Conservation (phyloP, 805 yeast genomes). For the Candida stauntonica region DNA sequence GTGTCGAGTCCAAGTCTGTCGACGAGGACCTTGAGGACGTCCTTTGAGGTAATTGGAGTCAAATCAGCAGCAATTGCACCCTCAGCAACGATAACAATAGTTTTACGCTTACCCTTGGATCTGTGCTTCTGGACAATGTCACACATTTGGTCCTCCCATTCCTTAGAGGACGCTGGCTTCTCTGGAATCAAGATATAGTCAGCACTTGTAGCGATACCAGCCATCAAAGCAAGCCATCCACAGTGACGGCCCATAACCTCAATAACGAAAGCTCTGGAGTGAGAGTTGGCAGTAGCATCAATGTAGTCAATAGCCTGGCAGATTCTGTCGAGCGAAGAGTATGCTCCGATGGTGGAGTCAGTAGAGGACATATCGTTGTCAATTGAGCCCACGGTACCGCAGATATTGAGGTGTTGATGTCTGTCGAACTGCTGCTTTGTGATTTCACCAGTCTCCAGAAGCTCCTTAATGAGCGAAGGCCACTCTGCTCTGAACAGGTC, state of each 20-base stretch:
- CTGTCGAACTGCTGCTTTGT: slow-evolving; percentile 55
- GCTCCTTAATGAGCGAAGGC: slow-evolving; percentile 81
- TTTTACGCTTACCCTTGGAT: slow-evolving; percentile 83
- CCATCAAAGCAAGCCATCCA: slow-evolving; percentile 98
- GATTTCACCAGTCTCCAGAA: slow-evolving; percentile 51
- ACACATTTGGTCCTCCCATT: slow-evolving; percentile 38
- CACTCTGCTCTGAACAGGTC: slow-evolving; percentile 91
- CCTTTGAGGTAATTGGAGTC: slow-evolving; percentile 72
- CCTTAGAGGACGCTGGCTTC: slow-evolving; percentile 68
- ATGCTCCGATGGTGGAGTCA: slow-evolving; percentile 97
- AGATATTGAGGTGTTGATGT: slow-evolving; percentile 73
- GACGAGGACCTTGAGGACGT: slow-evolving; percentile 78
- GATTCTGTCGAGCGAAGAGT: slow-evolving; percentile 87
- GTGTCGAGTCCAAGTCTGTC: slow-evolving; percentile 89
- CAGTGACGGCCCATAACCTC: slow-evolving; percentile 99
- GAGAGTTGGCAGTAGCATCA: slow-evolving; percentile 96
- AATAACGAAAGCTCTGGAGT: slow-evolving; percentile 94
- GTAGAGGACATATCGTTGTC: slow-evolving; percentile 98
- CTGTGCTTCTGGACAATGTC: slow-evolving; percentile 47
- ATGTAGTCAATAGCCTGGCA: slow-evolving; percentile 94
- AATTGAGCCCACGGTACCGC: slow-evolving; percentile 94
- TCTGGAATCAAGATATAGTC: slow-evolving; percentile 95
- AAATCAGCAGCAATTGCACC: slow-evolving; percentile 88
- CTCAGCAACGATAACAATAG: slow-evolving; percentile 96
- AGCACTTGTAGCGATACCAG: slow-evolving; percentile 95